These are phyloP conservation scores for Colletotrichum cordylinicola DNA, from an alignment of 2,329 filamentous ascomycete genomes.

Conservation along the genomic window DNA sequence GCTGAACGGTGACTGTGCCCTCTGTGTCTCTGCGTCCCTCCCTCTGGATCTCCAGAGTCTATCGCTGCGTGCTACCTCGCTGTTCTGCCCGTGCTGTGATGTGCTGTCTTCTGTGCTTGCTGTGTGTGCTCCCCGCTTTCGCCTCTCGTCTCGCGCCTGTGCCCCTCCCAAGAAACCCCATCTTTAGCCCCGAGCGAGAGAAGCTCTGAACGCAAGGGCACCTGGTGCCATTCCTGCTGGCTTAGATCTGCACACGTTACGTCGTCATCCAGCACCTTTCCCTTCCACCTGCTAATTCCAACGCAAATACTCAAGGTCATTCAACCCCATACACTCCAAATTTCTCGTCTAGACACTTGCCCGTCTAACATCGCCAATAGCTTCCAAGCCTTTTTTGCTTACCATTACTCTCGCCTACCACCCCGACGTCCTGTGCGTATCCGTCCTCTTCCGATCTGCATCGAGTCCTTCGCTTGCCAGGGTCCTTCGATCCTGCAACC, in stretches of 20 bases:
- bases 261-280: conserved; percentile 23
- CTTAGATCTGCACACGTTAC: conserved; percentile 24
- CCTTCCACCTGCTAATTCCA: conserved; percentile 24
- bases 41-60: not conserved
- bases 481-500: conserved; percentile 7
- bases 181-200: conserved; percentile 17
- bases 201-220: conserved; percentile 21
- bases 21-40: not conserved
- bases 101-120: not conserved
- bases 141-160: not conserved
- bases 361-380: conserved; percentile 17
- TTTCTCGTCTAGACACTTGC: conserved; percentile 2
- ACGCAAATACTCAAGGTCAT: conserved; percentile 13
- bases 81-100: not conserved
- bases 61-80: not conserved
- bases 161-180: conserved; percentile 2
- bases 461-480: not conserved
- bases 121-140: not conserved
- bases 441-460: not conserved
- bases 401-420: not conserved
- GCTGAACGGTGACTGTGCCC: not conserved
- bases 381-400: not conserved
- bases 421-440: not conserved
- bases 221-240: conserved; percentile 19
- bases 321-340: conserved; percentile 11